A percentile compares a stretch with the other conserved stretches of the same genome.
These are phyloP conservation scores for Taphrina confusa DNA, from an alignment of 1,139 yeast genomes.

Conservation along the genomic window DNA sequence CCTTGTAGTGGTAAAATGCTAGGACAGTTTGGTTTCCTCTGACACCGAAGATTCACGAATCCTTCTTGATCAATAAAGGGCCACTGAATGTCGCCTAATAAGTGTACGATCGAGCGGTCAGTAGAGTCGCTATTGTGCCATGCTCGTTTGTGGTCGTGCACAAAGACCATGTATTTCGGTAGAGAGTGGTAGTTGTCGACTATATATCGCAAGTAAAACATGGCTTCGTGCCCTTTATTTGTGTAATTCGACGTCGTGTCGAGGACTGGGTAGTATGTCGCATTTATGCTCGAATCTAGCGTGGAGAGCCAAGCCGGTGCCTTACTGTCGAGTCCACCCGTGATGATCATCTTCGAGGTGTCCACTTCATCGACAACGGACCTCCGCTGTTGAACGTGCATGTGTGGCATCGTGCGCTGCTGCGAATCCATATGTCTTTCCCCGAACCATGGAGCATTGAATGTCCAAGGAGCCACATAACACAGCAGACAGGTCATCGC, in stretches of 20 bases:
- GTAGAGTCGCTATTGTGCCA: constrained; percentile 28
- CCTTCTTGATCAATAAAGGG: constrained; percentile 3
- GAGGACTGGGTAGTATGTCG: constrained; percentile 1
- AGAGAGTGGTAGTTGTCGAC: constrained; percentile 12
- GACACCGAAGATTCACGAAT: constrained; percentile 20
- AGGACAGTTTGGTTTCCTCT: constrained; percentile 11
- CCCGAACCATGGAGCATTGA: neutral
- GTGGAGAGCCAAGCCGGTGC: neutral
- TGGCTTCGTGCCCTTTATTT: constrained; percentile 25
- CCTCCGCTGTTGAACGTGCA: neutral
- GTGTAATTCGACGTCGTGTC: neutral
- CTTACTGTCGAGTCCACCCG: constrained; percentile 11
- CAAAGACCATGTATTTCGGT: constrained; percentile 18
- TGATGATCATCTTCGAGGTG: neutral
- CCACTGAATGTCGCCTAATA: constrained; percentile 4
- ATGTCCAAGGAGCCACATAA: neutral
- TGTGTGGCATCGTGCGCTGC: neutral
- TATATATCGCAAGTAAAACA: constrained; percentile 16
- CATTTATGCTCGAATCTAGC: neutral
- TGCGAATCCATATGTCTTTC: too few species aligned
- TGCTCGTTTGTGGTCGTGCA: constrained; percentile 21
- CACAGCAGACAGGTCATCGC: neutral
- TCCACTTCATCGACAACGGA: neutral
- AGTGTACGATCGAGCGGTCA: constrained; percentile 8
- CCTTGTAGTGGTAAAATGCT: neutral